Percentiles rank a stretch among this genome's conserved stretches.
These are phyloP conservation scores for Tolypocladium paradoxum DNA, from an alignment of 2,329 filamentous ascomycete species.

Conservation along the genomic window DNA sequence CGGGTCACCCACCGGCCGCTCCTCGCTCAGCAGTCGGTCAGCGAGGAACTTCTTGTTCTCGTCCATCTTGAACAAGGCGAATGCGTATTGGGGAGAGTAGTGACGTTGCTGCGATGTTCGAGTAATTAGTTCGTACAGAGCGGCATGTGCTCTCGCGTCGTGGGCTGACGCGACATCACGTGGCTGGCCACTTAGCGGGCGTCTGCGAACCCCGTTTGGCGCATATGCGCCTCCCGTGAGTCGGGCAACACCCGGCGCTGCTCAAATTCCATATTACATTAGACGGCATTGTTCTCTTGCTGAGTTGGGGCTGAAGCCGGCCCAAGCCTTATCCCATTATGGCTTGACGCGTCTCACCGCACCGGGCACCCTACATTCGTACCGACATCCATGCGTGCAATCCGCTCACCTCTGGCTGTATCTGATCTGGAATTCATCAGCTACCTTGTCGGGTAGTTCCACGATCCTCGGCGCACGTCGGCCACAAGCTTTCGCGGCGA, in stretches of 20 bases:
- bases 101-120: neutral
- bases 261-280: neutral
- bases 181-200: conserved; percentile 7
- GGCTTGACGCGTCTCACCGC: neutral
- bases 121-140: neutral
- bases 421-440: neutral
- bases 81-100: neutral
- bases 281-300: neutral
- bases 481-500: neutral
- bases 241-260: neutral
- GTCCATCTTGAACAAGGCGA: conserved; percentile 29
- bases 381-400: neutral
- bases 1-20: conserved; percentile 48
- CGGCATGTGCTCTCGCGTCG: conserved; percentile 7
- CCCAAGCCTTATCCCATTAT: neutral
- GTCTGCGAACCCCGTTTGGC: neutral
- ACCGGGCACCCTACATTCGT: too few species aligned
- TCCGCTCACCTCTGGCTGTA: neutral
- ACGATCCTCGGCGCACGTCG: neutral
- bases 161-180: conserved; percentile 23
- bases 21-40: conserved; percentile 65
- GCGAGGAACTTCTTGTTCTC: conserved; percentile 65
- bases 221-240: neutral
- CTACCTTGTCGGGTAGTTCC: neutral
- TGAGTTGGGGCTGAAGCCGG: neutral